These are phyloP conservation scores for Haplosporangium sp. DNA, from an alignment of 371 early-diverging fungal genomes.

Conservation along the genomic window DNA sequence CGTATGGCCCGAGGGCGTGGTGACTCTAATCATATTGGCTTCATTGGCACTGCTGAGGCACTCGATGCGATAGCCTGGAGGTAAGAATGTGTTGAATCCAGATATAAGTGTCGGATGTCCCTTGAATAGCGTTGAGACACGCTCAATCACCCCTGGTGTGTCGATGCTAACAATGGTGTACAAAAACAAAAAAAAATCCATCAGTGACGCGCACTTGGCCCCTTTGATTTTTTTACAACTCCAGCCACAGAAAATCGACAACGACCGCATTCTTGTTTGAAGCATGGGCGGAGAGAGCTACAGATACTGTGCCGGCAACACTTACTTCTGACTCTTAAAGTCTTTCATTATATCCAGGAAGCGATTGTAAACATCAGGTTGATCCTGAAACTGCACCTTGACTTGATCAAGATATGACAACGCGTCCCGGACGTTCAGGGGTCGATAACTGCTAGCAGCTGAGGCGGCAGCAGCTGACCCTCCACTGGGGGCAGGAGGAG, in stretches of 20 bases:
- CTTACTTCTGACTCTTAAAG: slow-evolving; percentile 96
- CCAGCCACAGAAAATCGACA: slow-evolving; percentile 11
- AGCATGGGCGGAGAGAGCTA: neutral
- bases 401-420: slow-evolving; percentile 98
- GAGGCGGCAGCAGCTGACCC: slow-evolving; percentile 28
- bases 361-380: slow-evolving; percentile 96
- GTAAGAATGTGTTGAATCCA: slow-evolving; percentile 99
- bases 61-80: slow-evolving; percentile 96
- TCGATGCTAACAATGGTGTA: slow-evolving; percentile 75
- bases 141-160: slow-evolving; percentile 98
- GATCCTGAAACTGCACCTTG: slow-evolving; percentile 91
- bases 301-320: slow-evolving; percentile 8
- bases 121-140: slow-evolving; percentile 94
- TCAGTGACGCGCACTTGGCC: slow-evolving; percentile 14
- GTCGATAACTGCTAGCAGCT: slow-evolving; percentile 42
- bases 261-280: too few relatives aligned
- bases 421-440: slow-evolving; percentile 89
- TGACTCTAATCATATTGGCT: slow-evolving; percentile 82
- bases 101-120: slow-evolving; percentile 94
- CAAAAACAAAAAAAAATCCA: neutral
- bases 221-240: neutral
- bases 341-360: slow-evolving; percentile 99
- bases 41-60: slow-evolving; percentile 75
- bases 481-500: slow-evolving; percentile 38
- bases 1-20: slow-evolving; percentile 86